phyloP scores from a whole-genome alignment of 1,284 basidiomycete genomes.

The Cryptococcus jaspeensis region DNA sequence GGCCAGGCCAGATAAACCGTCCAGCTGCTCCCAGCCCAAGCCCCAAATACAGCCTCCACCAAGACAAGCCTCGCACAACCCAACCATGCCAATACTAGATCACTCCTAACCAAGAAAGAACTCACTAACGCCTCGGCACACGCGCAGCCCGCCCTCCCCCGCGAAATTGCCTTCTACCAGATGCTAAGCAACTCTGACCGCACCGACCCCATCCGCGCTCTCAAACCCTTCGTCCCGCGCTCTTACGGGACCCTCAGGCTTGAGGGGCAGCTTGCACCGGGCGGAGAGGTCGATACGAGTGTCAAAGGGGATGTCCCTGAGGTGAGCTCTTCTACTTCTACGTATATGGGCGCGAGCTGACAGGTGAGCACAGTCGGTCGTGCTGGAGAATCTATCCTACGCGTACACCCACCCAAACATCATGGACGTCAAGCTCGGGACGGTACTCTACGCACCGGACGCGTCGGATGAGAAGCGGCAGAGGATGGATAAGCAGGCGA shows the following conservation, averaged over 20 bases:
- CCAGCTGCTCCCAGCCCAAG: too few species aligned
- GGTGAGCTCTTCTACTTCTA: constrained; percentile 24
- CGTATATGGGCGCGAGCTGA: background rate
- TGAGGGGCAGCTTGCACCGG: constrained; percentile 59
- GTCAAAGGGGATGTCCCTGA: constrained; percentile 23
- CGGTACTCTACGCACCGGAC: constrained; percentile 63
- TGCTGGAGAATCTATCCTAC: constrained; percentile 78
- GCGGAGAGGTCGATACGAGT: constrained; percentile 15
- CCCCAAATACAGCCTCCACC: too few species aligned
- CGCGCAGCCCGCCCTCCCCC: constrained; percentile 59
- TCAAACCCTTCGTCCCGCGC: constrained; percentile 62
- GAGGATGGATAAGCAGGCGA: constrained; percentile 72
- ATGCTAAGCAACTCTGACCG: constrained; percentile 53
- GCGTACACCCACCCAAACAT: constrained; percentile 77
- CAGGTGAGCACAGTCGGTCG: constrained; percentile 61
- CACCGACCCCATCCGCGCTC: constrained; percentile 20
- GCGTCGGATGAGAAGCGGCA: constrained; percentile 72
- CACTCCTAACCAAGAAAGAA: too few species aligned
- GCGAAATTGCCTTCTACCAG: constrained; percentile 81
- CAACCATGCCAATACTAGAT: too few species aligned
- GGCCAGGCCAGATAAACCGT: too few species aligned
- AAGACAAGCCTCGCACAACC: too few species aligned
- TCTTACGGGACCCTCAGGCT: constrained; percentile 74
- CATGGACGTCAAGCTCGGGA: constrained; percentile 89
- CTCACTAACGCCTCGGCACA: background rate